Evolutionary conservation across 371 early-diverging fungal species (phyloP).

Genomic region (Ordospora pajunii): DNA sequence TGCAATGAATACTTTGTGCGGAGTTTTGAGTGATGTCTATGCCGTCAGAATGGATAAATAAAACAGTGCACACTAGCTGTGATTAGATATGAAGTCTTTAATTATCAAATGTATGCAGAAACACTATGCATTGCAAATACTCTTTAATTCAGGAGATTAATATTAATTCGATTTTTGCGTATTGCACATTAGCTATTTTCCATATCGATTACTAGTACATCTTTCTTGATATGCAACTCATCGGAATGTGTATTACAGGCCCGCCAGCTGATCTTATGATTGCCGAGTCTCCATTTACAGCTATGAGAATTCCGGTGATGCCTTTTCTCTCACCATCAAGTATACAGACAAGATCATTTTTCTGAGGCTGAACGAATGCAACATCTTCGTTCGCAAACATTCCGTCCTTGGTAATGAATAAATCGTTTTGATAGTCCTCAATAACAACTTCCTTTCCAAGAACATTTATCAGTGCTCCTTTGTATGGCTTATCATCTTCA

Average conservation of each 20-base stretch:
- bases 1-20: no score
- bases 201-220: background rate
- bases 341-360: constrained; percentile 69
- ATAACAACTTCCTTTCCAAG: background rate
- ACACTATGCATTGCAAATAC: no score
- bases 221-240: constrained; percentile 21
- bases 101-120: no score
- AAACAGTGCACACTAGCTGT: no score
- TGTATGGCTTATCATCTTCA: constrained; percentile 1
- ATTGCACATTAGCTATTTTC: background rate
- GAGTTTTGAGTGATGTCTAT: no score
- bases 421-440: constrained; percentile 12
- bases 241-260: constrained; percentile 10
- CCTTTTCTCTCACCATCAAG: constrained; percentile 67
- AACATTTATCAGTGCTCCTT: constrained; percentile 13
- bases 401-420: constrained; percentile 11
- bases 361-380: constrained; percentile 67
- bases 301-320: constrained; percentile 68
- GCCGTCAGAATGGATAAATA: no score
- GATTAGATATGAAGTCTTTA: no score
- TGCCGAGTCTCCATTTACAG: constrained; percentile 70
- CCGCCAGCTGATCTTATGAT: constrained; percentile 65
- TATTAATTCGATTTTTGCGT: background rate
- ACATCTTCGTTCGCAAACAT: constrained; percentile 53
- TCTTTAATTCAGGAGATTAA: background rate